Conservation (phyloP, 2,329 filamentous ascomycete genomes). For the Acrocalymma vagum region DNA sequence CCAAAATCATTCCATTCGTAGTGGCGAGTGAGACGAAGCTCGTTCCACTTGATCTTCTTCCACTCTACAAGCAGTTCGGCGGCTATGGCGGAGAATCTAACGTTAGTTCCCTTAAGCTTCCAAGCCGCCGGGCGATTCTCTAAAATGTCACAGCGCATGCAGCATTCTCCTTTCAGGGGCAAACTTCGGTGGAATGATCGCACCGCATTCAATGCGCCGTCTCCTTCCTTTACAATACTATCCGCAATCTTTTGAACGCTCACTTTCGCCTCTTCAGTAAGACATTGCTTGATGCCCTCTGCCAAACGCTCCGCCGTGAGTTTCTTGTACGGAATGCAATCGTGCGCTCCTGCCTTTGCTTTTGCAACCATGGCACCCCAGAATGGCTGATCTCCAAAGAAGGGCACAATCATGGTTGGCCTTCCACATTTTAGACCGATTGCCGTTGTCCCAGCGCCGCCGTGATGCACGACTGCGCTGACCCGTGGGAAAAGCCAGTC, state of each 20-base stretch:
- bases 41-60: slow-evolving; percentile 69
- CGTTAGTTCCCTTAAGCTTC: slow-evolving; percentile 67
- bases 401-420: slow-evolving; percentile 80
- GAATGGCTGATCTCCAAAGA: slow-evolving; percentile 82
- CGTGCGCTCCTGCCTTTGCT: slow-evolving; percentile 69
- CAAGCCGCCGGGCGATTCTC: slow-evolving; percentile 71
- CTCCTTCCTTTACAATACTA: slow-evolving; percentile 68
- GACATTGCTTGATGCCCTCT: slow-evolving; percentile 74
- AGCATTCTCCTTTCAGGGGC: slow-evolving; percentile 51
- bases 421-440: slow-evolving; percentile 75
- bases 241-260: slow-evolving; percentile 68
- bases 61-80: slow-evolving; percentile 70
- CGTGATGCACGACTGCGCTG: slow-evolving; percentile 74
- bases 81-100: slow-evolving; percentile 70
- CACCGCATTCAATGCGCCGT: slow-evolving; percentile 76
- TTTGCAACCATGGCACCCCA: slow-evolving; percentile 76
- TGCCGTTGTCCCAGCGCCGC: slow-evolving; percentile 80
- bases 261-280: slow-evolving; percentile 67
- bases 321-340: slow-evolving; percentile 72
- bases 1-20: slow-evolving; percentile 81
- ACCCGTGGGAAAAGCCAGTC: slow-evolving; percentile 79
- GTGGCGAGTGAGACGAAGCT: slow-evolving; percentile 70
- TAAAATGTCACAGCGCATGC: slow-evolving; percentile 72
- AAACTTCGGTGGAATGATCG: slow-evolving; percentile 71
- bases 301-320: slow-evolving; percentile 70